Evolutionary conservation across 768 basidiomycete species (phyloP), one percentile per base, ranked within the genome.

Genomic region (Strobilomyces dryophilus): DNA sequence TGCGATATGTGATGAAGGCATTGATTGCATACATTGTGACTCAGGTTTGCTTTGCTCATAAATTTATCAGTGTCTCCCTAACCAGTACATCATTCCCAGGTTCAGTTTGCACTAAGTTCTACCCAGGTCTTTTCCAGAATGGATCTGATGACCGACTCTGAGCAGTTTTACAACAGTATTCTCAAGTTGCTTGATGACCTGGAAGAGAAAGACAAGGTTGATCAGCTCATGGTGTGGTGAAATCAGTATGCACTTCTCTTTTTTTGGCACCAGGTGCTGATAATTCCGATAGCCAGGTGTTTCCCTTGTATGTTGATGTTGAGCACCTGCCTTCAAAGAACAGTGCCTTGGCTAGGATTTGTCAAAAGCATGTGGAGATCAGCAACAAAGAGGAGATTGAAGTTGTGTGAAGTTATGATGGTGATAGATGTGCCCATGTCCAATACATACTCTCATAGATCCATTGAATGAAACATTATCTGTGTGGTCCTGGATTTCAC

Each of bases 101-200:
- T 43, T 10, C 34, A 18, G 18, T 53, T 53, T 29, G 34, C 40
- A 5, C 27, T 53, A 14, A 47, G n/a, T 4, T 47, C 41, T 1
- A 20, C 46, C 1, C 52, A 53, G 36, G 52, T 53, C 1, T 53
- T 53, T 8, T 53, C 46, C 3, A 21, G 27, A n/a, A 53, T 41
- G 2, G 47, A 53, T 29, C 27, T 53, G 1, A 6, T 31, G 2
- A 53, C 40, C 1, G 40, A 53, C 18, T 53, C 41, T 0, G 52
- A 53, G n/a, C 34, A 17, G 1, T 53, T 47, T 15, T 53, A 53
- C 17, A 37, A 36, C 20, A 26, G 17, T 10, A 53, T 53, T 5
- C 12, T 53, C 2, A 46, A 53, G 1, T 15, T 53, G 7, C 40
- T 53, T 6, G 24, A 53, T 4, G 46, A 53, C 15, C 40, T 8